These are phyloP conservation scores for Collybia mongolica DNA, from an alignment of 768 basidiomycete species.

Conservation along the genomic window DNA sequence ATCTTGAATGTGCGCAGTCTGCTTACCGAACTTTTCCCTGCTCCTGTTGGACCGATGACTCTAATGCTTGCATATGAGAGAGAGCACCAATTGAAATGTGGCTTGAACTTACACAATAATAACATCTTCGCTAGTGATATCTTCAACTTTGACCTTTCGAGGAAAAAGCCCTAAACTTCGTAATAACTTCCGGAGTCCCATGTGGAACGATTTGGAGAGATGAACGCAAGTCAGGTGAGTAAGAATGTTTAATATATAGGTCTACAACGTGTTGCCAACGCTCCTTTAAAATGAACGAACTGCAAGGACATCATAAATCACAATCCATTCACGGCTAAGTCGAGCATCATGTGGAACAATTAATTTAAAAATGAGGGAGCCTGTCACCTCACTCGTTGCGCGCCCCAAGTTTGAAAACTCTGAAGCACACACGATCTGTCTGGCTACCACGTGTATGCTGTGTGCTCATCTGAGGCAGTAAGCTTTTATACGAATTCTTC, in stretches of 20 bases:
- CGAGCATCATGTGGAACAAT: background rate
- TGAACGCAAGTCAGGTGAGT: background rate
- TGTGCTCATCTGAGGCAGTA: too few species aligned
- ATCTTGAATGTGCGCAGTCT: background rate
- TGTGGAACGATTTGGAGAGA: background rate
- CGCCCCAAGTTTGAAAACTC: too few species aligned
- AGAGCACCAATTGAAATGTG: background rate
- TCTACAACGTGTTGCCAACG: background rate
- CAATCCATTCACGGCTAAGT: background rate
- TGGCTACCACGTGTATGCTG: too few species aligned
- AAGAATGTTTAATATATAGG: background rate
- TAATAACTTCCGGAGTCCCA: constrained; percentile 1
- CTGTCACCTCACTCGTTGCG: background rate
- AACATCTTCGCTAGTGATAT: constrained; percentile 1
- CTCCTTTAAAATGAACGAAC: background rate
- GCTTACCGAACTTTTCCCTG: constrained; percentile 3
- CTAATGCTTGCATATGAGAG: background rate
- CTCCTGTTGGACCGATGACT: constrained; percentile 2
- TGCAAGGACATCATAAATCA: too few species aligned
- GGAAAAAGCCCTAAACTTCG: background rate
- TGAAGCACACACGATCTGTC: too few species aligned
- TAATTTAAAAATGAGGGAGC: background rate
- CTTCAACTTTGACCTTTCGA: background rate
- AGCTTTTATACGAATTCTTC: too few species aligned
- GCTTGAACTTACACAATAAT: constrained; percentile 1